phyloP scores from a whole-genome alignment of 768 basidiomycete species.

The Saitozyma podzolica region DNA sequence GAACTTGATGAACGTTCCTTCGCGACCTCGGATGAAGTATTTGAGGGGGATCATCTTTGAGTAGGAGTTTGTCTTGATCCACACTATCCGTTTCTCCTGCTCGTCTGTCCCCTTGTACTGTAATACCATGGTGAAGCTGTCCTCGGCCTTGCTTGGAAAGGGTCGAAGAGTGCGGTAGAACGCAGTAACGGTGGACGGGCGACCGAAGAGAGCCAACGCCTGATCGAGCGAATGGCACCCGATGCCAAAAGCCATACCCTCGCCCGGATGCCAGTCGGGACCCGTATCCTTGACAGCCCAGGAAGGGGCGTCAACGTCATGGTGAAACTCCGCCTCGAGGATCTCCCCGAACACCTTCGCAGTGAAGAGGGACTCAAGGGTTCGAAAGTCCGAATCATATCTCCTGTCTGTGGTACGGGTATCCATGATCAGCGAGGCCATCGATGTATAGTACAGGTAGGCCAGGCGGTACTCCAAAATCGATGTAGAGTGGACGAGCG shows the following conservation, averaged over 20 bases:
- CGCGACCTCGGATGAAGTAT: slow-evolving; percentile 11
- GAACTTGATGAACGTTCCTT: slow-evolving; percentile 13
- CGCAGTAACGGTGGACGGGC: slow-evolving; percentile 15
- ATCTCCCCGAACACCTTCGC: slow-evolving; percentile 24
- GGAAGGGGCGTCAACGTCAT: no score
- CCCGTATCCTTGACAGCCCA: slow-evolving; percentile 3
- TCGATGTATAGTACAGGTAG: no score
- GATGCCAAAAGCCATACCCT: slow-evolving; percentile 23
- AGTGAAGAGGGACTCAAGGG: slow-evolving; percentile 26
- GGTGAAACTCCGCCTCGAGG: slow-evolving; percentile 24
- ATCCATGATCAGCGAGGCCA: neutral
- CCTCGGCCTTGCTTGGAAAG: slow-evolving; percentile 9
- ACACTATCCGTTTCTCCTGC: no score
- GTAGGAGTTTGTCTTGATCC: no score
- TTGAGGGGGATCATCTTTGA: no score
- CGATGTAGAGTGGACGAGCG: no score
- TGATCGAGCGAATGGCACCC: slow-evolving; percentile 26
- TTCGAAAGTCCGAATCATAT: slow-evolving; percentile 38
- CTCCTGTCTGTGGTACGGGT: slow-evolving; percentile 19
- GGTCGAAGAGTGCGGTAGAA: slow-evolving; percentile 18
- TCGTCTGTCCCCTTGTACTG: slow-evolving; percentile 12
- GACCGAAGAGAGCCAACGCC: slow-evolving; percentile 18
- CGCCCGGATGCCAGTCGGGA: slow-evolving; percentile 9
- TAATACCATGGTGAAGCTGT: slow-evolving; percentile 21
- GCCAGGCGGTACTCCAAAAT: no score